Percentiles rank a stretch among this genome's conserved stretches.
These are phyloP conservation scores for Boletus sp. DNA, from an alignment of 768 basidiomycete species.

Conservation along the genomic window DNA sequence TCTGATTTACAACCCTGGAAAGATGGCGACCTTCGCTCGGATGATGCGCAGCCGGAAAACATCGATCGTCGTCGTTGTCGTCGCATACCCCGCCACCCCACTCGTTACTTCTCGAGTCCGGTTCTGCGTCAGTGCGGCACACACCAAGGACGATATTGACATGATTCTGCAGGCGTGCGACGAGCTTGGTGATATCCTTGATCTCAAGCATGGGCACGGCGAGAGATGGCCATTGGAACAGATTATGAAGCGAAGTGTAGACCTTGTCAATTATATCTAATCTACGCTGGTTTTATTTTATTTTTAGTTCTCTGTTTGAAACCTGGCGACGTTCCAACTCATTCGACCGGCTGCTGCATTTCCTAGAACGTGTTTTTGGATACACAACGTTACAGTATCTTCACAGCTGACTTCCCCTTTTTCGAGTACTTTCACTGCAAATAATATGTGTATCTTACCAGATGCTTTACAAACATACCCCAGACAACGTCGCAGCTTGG, in stretches of 20 bases:
- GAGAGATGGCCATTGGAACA: slow-evolving; percentile 81
- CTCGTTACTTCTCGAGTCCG: slow-evolving; percentile 84
- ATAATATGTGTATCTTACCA: slow-evolving; percentile 26
- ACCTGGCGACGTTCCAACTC: not conserved
- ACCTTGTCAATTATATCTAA: slow-evolving; percentile 53
- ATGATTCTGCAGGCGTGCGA: slow-evolving; percentile 80
- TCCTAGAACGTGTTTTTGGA: slow-evolving; percentile 18
- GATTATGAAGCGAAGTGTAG: slow-evolving; percentile 66
- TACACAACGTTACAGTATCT: slow-evolving; percentile 21
- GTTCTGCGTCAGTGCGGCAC: slow-evolving; percentile 91
- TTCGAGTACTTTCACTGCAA: slow-evolving; percentile 20
- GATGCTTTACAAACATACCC: slow-evolving; percentile 12
- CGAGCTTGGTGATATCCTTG: slow-evolving; percentile 86
- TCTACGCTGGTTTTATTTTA: not conserved
- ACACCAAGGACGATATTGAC: slow-evolving; percentile 98
- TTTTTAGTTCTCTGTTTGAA: not conserved
- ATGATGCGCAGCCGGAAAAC: slow-evolving; percentile 77
- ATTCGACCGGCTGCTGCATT: not conserved
- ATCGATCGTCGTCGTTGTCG: slow-evolving; percentile 86
- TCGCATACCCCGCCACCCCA: slow-evolving; percentile 87
- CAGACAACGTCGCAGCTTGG: not conserved
- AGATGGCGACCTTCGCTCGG: slow-evolving; percentile 88
- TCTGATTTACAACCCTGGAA: slow-evolving; percentile 88
- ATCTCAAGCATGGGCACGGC: slow-evolving; percentile 74
- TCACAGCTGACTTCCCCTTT: slow-evolving; percentile 7